A percentile compares a stretch with the other conserved stretches of the same genome.
phyloP scores from a whole-genome alignment of 768 basidiomycete species.

The Amanita exitialis region DNA sequence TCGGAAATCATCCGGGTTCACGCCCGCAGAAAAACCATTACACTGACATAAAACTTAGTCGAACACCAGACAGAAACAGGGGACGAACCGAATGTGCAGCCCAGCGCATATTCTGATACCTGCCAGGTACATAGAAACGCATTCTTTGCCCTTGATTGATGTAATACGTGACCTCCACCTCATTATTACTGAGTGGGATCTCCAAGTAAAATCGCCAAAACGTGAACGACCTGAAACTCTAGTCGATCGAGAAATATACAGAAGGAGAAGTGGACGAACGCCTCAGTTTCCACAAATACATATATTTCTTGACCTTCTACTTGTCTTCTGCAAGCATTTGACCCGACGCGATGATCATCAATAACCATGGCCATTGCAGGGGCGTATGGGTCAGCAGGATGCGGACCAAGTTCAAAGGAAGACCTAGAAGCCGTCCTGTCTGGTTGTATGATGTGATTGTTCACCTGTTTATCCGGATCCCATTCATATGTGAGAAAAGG shows the following conservation, averaged over 20 bases:
- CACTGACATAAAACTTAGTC: constrained; percentile 34
- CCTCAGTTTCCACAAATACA: constrained; percentile 48
- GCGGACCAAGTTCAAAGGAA: constrained; percentile 54
- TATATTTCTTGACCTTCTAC: constrained; percentile 63
- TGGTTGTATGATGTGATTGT: constrained; percentile 4
- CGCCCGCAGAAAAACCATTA: constrained; percentile 82
- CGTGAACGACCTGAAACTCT: constrained; percentile 56
- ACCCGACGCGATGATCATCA: constrained; percentile 13
- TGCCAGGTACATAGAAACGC: constrained; percentile 77
- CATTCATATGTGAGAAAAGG: constrained; percentile 64
- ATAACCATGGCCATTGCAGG: constrained; percentile 22
- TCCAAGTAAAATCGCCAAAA: constrained; percentile 93
- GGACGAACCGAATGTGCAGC: constrained; percentile 72
- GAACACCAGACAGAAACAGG: not conserved
- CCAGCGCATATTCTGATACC: constrained; percentile 81
- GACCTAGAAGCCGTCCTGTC: constrained; percentile 8
- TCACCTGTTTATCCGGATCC: constrained; percentile 43
- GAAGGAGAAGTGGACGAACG: constrained; percentile 25
- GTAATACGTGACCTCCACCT: constrained; percentile 73
- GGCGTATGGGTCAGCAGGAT: constrained; percentile 67
- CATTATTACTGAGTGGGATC: constrained; percentile 58
- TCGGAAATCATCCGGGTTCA: constrained; percentile 81
- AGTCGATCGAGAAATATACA: not conserved
- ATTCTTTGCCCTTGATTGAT: constrained; percentile 74
- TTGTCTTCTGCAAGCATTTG: constrained; percentile 28